phyloP scores from a whole-genome alignment of 2,329 filamentous ascomycete genomes.

The Hortaea sp. region DNA sequence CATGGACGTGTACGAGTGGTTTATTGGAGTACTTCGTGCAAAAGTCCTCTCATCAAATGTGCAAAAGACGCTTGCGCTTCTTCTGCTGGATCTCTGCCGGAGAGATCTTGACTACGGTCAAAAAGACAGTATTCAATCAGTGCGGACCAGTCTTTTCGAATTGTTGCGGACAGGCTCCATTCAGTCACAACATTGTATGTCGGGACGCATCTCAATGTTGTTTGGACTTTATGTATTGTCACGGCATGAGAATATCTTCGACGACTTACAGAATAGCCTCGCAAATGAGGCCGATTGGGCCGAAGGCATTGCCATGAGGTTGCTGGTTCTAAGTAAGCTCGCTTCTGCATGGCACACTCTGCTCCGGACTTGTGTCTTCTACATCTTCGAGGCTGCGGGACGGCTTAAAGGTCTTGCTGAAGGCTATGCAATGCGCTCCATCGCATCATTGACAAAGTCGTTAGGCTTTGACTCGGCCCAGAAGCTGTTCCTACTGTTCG shows the following conservation, averaged over 20 bases:
- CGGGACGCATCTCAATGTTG: conserved; percentile 57
- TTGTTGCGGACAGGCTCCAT: conserved; percentile 60
- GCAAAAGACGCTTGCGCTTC: conserved; percentile 54
- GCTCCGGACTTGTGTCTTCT: conserved; percentile 77
- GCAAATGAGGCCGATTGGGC: conserved; percentile 59
- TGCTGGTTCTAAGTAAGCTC: conserved; percentile 65
- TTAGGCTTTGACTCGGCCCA: conserved; percentile 57
- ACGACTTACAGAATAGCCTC: conserved; percentile 72
- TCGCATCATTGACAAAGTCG: conserved; percentile 54
- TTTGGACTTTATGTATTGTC: conserved; percentile 77
- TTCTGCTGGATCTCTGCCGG: conserved; percentile 62
- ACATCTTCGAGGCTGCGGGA: conserved; percentile 85
- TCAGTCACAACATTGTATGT: conserved; percentile 65
- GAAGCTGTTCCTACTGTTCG: conserved; percentile 72
- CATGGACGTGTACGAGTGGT: conserved; percentile 69
- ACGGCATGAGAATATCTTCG: conserved; percentile 72
- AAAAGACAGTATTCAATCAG: conserved; percentile 46
- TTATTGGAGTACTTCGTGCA: conserved; percentile 58
- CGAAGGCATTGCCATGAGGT: conserved; percentile 77
- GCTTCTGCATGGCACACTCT: conserved; percentile 80
- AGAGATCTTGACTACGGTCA: conserved; percentile 57
- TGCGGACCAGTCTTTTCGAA: conserved; percentile 62
- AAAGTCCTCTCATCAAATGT: conserved; percentile 60
- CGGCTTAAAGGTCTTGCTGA: conserved; percentile 51
- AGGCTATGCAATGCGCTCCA: conserved; percentile 62